Evolutionary conservation across 2,329 filamentous ascomycete species (phyloP).

Genomic region (Xylaria sp.): DNA sequence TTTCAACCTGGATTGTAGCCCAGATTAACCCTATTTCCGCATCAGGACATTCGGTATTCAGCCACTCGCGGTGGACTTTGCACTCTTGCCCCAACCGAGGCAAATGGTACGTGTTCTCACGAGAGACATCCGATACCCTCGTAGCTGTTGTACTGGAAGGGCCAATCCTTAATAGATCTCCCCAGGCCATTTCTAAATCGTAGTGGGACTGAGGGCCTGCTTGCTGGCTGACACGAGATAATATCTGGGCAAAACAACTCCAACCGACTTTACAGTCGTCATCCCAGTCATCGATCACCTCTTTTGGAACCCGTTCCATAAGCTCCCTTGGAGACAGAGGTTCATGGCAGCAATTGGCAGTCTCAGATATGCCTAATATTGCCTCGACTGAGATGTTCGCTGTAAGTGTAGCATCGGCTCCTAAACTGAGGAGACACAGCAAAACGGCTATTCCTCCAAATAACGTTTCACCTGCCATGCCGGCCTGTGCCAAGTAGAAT

Average conservation of each 20-base stretch:
- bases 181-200: neutral
- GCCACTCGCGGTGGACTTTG: neutral
- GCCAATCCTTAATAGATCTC: too few species aligned
- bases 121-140: neutral
- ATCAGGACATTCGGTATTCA: neutral
- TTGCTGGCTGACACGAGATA: neutral
- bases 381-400: slow-evolving; percentile 9
- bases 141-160: neutral
- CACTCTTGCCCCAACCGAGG: neutral
- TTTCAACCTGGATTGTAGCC: slow-evolving; percentile 17
- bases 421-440: slow-evolving; percentile 41
- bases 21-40: slow-evolving; percentile 12
- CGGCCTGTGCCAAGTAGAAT: slow-evolving; percentile 41
- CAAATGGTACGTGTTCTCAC: neutral
- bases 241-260: neutral
- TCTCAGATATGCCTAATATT: neutral
- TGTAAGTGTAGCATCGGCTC: slow-evolving; percentile 34
- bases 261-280: slow-evolving; percentile 10
- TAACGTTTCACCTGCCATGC: slow-evolving; percentile 44
- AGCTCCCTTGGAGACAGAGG: neutral
- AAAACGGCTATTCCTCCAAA: slow-evolving; percentile 47
- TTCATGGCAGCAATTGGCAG: neutral
- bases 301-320: neutral
- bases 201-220: neutral
- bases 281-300: neutral